A percentile compares a stretch with the other conserved stretches of the same genome.
These are phyloP conservation scores for Hypoxylon sp. DNA, from an alignment of 2,329 filamentous ascomycete species.

Conservation along the genomic window DNA sequence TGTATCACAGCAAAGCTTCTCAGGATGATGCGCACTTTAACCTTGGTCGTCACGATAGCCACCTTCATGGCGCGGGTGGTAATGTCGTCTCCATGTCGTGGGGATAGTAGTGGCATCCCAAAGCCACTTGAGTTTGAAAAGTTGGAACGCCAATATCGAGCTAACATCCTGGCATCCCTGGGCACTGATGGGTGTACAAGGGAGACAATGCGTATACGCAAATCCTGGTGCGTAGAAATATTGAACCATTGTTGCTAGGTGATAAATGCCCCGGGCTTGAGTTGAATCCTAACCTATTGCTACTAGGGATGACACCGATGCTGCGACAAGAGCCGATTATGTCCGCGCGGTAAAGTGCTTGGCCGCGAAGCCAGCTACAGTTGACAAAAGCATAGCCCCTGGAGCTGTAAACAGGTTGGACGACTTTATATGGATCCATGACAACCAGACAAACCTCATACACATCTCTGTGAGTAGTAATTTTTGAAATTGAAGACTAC, in stretches of 20 bases:
- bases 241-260: too few species aligned
- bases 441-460: slow-evolving; percentile 42
- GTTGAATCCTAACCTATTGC: background rate
- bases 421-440: slow-evolving; percentile 43
- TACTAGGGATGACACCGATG: slow-evolving; percentile 34
- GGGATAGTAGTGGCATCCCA: slow-evolving; percentile 30
- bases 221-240: slow-evolving; percentile 33
- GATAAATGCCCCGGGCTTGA: background rate
- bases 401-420: slow-evolving; percentile 40
- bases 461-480: slow-evolving; percentile 34
- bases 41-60: background rate
- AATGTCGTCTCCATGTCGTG: background rate
- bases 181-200: slow-evolving; percentile 29
- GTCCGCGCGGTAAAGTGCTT: slow-evolving; percentile 42
- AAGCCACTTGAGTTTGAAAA: slow-evolving; percentile 33
- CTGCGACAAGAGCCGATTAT: slow-evolving; percentile 32
- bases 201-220: slow-evolving; percentile 33
- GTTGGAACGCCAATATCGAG: slow-evolving; percentile 33
- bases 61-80: slow-evolving; percentile 1
- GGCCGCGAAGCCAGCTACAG: slow-evolving; percentile 34
- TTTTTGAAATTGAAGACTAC: background rate
- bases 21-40: slow-evolving; percentile 11
- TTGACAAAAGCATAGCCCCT: slow-evolving; percentile 35
- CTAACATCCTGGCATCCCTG: slow-evolving; percentile 24
- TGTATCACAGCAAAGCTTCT: background rate